These are phyloP conservation scores for Maudiozyma humilis DNA, from an alignment of 1,139 yeast genomes.

Conservation along the genomic window DNA sequence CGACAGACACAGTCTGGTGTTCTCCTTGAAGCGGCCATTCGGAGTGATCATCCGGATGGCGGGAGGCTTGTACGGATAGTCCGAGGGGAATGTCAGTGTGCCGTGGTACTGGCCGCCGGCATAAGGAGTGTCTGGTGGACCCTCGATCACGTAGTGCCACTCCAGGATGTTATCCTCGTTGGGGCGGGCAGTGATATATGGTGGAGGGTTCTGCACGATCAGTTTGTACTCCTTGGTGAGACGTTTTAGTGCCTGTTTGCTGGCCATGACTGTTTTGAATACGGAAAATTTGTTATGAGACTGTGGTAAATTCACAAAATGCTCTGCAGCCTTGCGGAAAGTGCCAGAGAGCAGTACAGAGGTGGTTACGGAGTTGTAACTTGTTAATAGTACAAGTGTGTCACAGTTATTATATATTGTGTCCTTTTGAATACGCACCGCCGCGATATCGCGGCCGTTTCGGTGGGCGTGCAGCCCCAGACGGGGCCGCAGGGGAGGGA, in stretches of 20 bases:
- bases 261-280: conserved; percentile 49
- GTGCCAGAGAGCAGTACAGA: background rate
- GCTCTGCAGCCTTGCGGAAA: no score
- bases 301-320: no score
- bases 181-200: conserved; percentile 75
- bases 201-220: conserved; percentile 69
- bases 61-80: conserved; percentile 91
- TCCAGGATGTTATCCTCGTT: conserved; percentile 67
- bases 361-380: background rate
- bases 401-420: background rate
- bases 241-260: conserved; percentile 39
- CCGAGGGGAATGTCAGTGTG: conserved; percentile 69
- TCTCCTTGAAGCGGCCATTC: conserved; percentile 67
- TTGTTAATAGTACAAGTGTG: background rate
- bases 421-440: no score
- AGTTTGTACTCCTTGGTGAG: conserved; percentile 74
- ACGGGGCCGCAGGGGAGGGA: no score
- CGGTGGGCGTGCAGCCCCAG: no score
- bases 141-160: conserved; percentile 45
- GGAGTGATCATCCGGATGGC: conserved; percentile 87
- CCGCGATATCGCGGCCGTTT: no score
- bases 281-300: no score
- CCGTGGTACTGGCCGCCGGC: conserved; percentile 88
- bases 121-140: conserved; percentile 83
- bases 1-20: conserved; percentile 71